A percentile compares a stretch with the other conserved stretches of the same genome.
These are phyloP conservation scores for Cladosporium oxysporum DNA, from an alignment of 2,329 filamentous ascomycete species.

Conservation along the genomic window DNA sequence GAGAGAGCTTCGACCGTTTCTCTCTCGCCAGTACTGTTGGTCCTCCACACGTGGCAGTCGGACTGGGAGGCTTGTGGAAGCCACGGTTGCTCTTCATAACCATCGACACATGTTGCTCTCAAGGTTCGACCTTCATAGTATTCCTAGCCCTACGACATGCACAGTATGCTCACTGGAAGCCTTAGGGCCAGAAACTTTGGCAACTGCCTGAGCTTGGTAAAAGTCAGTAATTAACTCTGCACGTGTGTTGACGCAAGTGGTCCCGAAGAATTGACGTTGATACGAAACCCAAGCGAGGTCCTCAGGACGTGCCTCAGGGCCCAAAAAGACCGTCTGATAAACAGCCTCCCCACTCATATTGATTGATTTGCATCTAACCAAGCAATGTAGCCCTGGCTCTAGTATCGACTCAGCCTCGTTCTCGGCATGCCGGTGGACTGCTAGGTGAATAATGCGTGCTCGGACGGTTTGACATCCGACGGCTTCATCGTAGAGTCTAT, in stretches of 20 bases:
- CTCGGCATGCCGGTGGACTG: not conserved
- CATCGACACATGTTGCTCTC: not conserved
- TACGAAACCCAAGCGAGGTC: not conserved
- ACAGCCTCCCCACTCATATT: not conserved
- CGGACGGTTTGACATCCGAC: not conserved
- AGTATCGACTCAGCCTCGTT: not conserved
- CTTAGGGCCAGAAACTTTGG: not conserved
- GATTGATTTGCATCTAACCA: not conserved
- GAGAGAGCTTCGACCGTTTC: too few species aligned
- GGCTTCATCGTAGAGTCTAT: not conserved
- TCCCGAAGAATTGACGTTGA: not conserved
- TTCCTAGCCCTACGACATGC: not conserved
- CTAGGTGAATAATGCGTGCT: not conserved
- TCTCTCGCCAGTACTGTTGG: not conserved
- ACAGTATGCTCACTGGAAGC: not conserved
- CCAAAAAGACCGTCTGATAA: not conserved
- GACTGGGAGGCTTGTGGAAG: not conserved
- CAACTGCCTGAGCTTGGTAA: not conserved
- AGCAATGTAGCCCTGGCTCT: not conserved
- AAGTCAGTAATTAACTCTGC: not conserved
- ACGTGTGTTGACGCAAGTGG: not conserved
- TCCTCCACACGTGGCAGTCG: not conserved
- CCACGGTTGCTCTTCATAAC: not conserved
- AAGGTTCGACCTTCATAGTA: not conserved
- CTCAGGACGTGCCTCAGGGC: not conserved